A percentile compares a stretch with the other conserved stretches of the same genome.
phyloP scores from a whole-genome alignment of 306 rosid species.

The Vigna reflexopilosa region DNA sequence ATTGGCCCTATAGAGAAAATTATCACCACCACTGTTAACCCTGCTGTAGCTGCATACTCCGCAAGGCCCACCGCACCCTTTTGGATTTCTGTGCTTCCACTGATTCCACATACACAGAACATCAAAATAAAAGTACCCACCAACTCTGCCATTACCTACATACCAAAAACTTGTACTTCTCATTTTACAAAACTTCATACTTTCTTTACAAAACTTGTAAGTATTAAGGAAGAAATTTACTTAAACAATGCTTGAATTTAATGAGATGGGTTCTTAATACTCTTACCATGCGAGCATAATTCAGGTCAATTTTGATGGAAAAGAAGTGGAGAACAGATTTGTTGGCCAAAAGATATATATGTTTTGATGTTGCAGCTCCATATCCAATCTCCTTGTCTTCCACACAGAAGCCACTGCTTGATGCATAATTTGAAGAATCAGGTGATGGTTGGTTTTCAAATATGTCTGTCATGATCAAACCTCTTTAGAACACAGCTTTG shows the following conservation, averaged over 20 bases:
- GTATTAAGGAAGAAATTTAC: neutral
- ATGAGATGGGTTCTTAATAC: neutral
- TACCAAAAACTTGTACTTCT: conserved; percentile 19
- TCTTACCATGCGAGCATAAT: conserved; percentile 65
- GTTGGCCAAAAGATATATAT: conserved; percentile 35
- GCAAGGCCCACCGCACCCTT: conserved; percentile 67
- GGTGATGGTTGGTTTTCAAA: conserved; percentile 55
- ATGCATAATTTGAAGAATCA: conserved; percentile 49
- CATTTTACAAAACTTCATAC: neutral
- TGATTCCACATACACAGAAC: conserved; percentile 76
- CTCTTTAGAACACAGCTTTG: conserved; percentile 21
- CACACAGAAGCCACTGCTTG: conserved; percentile 51
- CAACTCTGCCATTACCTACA: conserved; percentile 79
- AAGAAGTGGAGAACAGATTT: conserved; percentile 39
- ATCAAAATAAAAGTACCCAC: conserved; percentile 80
- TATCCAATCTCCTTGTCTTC: conserved; percentile 63
- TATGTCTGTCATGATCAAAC: conserved; percentile 56
- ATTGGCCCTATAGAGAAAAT: conserved; percentile 73
- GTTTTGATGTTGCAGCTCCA: conserved; percentile 42
- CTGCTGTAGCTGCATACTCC: conserved; percentile 85
- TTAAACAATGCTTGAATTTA: neutral
- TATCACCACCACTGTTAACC: conserved; percentile 78
- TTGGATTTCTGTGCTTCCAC: conserved; percentile 61
- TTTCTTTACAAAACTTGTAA: neutral
- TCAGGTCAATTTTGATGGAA: conserved; percentile 43